A percentile compares a stretch with the other conserved stretches of the same genome.
Conservation (phyloP, 2,329 filamentous ascomycete genomes). For the Cladosporium sp. region DNA sequence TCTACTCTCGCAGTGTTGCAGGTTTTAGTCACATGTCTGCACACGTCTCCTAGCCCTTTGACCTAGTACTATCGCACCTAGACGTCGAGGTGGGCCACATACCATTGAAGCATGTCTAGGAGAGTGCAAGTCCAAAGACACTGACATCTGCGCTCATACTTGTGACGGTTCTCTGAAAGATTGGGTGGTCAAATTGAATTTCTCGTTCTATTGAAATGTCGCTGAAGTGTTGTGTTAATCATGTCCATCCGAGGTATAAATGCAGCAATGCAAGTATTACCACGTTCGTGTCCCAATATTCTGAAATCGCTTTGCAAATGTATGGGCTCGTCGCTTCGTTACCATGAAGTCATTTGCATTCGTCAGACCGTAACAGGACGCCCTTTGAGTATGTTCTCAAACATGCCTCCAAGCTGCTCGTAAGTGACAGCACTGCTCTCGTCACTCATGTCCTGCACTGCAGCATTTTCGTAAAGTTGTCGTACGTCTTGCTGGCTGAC, state of each 20-base stretch:
- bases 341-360: background rate
- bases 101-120: background rate
- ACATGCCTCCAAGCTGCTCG: constrained; percentile 41
- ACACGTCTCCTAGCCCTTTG: background rate
- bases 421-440: constrained; percentile 39
- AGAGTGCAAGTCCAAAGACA: background rate
- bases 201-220: background rate
- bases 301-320: background rate
- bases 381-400: constrained; percentile 40
- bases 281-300: background rate
- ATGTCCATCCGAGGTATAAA: background rate
- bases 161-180: background rate
- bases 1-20: background rate
- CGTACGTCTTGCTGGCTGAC: constrained; percentile 45
- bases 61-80: background rate
- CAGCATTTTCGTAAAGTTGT: constrained; percentile 42
- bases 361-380: constrained; percentile 4
- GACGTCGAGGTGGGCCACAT: background rate
- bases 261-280: background rate
- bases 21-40: background rate
- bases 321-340: background rate
- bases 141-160: background rate
- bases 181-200: background rate
- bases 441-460: constrained; percentile 30
- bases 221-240: background rate